Percentiles rank a stretch among this genome's conserved stretches.
Evolutionary conservation across 73 alveolate species (phyloP).

Genomic region (Paramecium biaurelia): DNA sequence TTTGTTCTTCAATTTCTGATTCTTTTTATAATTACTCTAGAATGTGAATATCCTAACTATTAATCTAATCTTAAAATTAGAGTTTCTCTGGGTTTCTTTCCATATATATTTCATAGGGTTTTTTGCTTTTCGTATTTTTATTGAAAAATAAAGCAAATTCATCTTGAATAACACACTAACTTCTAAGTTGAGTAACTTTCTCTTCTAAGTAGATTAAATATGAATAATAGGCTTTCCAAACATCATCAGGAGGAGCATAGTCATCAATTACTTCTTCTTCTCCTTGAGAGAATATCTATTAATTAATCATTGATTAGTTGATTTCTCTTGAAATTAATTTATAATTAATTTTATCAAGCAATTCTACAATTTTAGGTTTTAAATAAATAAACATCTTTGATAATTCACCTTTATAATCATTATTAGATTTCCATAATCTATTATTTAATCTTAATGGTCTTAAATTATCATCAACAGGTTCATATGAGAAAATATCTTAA

Average conservation of each 20-base stretch:
- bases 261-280: not conserved
- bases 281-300: not conserved
- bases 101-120: not conserved
- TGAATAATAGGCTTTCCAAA: not conserved
- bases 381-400: not conserved
- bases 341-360: not conserved
- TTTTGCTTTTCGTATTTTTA: not conserved
- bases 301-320: not conserved
- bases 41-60: not conserved
- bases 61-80: not conserved
- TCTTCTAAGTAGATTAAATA: not conserved
- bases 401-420: not conserved
- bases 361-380: not conserved
- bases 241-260: not conserved
- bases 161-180: not conserved
- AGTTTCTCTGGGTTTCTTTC: not conserved
- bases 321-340: not conserved
- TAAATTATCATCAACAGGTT: slow-evolving; percentile 34
- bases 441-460: slow-evolving; percentile 10
- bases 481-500: not conserved
- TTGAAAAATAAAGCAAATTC: not conserved
- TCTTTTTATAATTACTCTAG: not conserved
- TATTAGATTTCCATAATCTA: slow-evolving; percentile 24
- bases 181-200: not conserved
- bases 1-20: not conserved